These are phyloP conservation scores for Apostasia shenzhenica DNA, from an alignment of 106 monocot species.

Conservation along the genomic window DNA sequence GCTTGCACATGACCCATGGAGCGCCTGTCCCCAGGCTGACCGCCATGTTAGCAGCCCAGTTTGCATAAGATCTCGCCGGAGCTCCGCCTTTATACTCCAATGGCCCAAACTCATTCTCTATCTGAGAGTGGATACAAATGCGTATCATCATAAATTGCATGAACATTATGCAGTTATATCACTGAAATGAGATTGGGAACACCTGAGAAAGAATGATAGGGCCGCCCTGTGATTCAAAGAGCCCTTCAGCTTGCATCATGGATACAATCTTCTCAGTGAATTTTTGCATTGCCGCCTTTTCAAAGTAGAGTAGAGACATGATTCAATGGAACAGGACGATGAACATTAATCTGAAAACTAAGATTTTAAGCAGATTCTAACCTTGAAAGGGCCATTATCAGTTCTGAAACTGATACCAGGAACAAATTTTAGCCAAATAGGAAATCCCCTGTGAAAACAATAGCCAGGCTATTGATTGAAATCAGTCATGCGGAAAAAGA, in stretches of 20 bases:
- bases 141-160: neutral
- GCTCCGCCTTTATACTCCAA: constrained; percentile 45
- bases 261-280: constrained; percentile 75
- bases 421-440: constrained; percentile 86
- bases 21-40: constrained; percentile 58
- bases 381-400: constrained; percentile 95
- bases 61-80: constrained; percentile 50
- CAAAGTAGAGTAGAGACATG: neutral
- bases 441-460: constrained; percentile 62
- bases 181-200: neutral
- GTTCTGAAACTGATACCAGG: constrained; percentile 87
- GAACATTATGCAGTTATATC: neutral
- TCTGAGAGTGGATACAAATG: constrained; percentile 13
- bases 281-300: constrained; percentile 61
- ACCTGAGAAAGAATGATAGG: constrained; percentile 90
- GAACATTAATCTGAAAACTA: neutral
- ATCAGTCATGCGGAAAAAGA: neutral
- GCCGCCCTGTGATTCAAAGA: constrained; percentile 81
- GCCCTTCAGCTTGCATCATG: constrained; percentile 83
- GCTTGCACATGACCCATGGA: constrained; percentile 94
- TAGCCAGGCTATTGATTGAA: neutral
- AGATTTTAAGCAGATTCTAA: constrained; percentile 3
- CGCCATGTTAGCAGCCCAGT: constrained; percentile 83
- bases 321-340: neutral
- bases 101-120: constrained; percentile 83